These are phyloP conservation scores for Ehretia macrophylla DNA, from an alignment of 257 asterid species.

Conservation along the genomic window DNA sequence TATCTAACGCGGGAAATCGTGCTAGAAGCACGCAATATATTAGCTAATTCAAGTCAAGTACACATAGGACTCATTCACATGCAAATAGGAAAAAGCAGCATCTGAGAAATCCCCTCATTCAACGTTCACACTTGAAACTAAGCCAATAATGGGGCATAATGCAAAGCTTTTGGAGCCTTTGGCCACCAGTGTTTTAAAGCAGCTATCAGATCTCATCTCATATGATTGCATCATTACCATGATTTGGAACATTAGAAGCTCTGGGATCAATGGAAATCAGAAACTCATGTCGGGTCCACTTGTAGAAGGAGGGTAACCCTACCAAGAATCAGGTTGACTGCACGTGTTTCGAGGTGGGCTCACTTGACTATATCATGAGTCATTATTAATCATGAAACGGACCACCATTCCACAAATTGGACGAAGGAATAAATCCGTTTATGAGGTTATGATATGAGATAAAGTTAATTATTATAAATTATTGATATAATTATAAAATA, in stretches of 20 bases:
- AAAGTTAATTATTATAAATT: no score
- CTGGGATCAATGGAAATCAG: background rate
- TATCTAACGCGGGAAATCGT: background rate
- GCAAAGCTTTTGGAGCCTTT: background rate
- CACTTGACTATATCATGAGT: constrained; percentile 15
- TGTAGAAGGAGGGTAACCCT: constrained; percentile 6
- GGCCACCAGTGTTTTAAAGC: no score
- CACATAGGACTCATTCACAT: background rate
- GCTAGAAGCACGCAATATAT: background rate
- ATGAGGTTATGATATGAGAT: no score
- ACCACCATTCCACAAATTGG: constrained; percentile 2
- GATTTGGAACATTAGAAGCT: background rate
- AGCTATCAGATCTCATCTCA: background rate
- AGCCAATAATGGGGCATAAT: background rate
- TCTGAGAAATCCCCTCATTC: background rate
- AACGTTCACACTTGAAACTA: background rate
- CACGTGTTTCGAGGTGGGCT: constrained; percentile 31
- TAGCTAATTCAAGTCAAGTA: background rate
- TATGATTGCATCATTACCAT: background rate
- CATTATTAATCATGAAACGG: background rate
- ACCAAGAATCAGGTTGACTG: constrained; percentile 34
- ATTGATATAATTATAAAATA: no score
- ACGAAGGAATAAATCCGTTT: no score
- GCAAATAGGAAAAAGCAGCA: background rate
- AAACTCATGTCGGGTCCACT: background rate